Base-by-base conservation (phyloP, 2,329 filamentous ascomycete genomes). In the Aspergillus sp. region DNA sequence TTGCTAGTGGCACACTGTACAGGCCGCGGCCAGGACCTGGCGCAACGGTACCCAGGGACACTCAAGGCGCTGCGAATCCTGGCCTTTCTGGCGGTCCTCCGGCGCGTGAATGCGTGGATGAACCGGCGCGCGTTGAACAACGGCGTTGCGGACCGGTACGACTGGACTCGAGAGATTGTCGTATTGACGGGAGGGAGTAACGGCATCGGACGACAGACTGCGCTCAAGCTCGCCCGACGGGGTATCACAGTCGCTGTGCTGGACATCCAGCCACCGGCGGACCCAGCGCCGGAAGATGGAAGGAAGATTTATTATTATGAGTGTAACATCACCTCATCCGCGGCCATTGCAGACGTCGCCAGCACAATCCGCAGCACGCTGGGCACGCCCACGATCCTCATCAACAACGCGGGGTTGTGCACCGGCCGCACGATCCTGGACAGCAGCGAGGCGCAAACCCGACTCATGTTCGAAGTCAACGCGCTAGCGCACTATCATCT, bases 131-230 rank as follows among this genome's bases (percentile, higher is more conserved):
- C 70, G 3, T 48, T 72, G 42, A 77, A 77, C 59, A 77, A 74
- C 43, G 62, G 52, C 41, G 47, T 55, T 41, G 54, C 53, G 26
- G 67, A 65, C 49, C 54, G 56, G 34, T 66, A 65, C 41, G 57
- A 67, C 54, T 88, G 85, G 83, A 68, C 73, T 26, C 76, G 74
- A 44, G 85, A 89, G 68, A 74, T 89, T 43, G 81, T 86, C 2
- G 71, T 89, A 39, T 75, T 90, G 19, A 90, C 86, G 0, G 86
- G 87, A 5, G 86, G 86, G 5, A 81, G 82, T 38, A 79, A 80
- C 47, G 86, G 86, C 0, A 88, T 91, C 57, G 86, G 86, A 9
- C 79, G 76, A 19, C 69, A 76, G 34, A 74, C 88, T 3, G 84
- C 85, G 9, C 73, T 75, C 52, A 63, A 83, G 45, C 71, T 93